Evolutionary conservation across 495 filamentous ascomycete species (phyloP).

Genomic region (Lasiosphaeriaceae sp.): DNA sequence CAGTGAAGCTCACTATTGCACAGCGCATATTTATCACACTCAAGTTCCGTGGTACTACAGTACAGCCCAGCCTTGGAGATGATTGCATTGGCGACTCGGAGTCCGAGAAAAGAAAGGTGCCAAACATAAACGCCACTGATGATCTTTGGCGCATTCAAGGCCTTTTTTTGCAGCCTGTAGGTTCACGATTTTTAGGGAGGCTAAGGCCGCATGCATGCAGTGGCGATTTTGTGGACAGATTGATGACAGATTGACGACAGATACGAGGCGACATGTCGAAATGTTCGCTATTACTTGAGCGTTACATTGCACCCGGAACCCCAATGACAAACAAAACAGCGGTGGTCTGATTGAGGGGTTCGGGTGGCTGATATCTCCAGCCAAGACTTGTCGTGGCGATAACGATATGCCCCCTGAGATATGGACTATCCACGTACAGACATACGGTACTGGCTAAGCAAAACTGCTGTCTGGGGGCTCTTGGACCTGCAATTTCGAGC

Average conservation of each 20-base stretch:
- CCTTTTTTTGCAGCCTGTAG: not conserved
- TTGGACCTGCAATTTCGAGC: too few species aligned
- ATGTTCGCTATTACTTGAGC: not conserved
- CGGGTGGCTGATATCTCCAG: not conserved
- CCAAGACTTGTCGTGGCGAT: not conserved
- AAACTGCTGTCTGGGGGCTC: too few species aligned
- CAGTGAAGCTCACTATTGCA: too few species aligned
- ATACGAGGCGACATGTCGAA: not conserved
- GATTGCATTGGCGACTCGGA: not conserved
- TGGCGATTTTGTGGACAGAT: not conserved
- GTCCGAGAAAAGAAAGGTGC: not conserved
- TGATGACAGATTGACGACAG: not conserved
- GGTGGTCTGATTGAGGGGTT: not conserved
- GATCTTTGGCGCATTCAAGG: not conserved
- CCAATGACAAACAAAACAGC: not conserved
- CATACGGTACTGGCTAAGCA: too few species aligned
- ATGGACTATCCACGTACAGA: too few species aligned
- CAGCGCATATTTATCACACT: too few species aligned
- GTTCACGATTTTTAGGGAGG: not conserved
- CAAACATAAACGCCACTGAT: not conserved
- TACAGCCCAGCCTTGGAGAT: too few species aligned
- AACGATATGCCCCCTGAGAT: not conserved
- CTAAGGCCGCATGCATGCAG: not conserved
- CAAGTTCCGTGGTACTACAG: too few species aligned
- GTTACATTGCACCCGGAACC: not conserved